phyloP scores from a whole-genome alignment of 2,329 filamentous ascomycete genomes.

The Lecanoromycetidae sp. region DNA sequence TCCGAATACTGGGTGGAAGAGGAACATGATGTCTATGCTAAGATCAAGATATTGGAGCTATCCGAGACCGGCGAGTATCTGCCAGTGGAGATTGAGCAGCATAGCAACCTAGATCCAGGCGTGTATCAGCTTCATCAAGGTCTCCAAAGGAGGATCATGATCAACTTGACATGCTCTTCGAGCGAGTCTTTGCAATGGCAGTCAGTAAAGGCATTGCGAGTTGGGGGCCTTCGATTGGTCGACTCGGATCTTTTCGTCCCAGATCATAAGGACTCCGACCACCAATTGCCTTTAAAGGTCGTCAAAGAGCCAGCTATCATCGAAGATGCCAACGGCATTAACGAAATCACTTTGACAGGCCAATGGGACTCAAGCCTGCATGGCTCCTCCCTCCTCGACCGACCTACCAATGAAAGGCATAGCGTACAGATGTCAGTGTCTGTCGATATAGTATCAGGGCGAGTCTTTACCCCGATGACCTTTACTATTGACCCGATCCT shows the following conservation, averaged over 20 bases:
- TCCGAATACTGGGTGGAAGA: conserved; percentile 89
- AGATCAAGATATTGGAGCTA: conserved; percentile 81
- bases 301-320: conserved; percentile 67
- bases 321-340: conserved; percentile 80
- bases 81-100: conserved; percentile 85
- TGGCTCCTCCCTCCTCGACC: conserved; percentile 81
- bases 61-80: conserved; percentile 83
- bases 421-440: conserved; percentile 75
- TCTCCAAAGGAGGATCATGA: conserved; percentile 72
- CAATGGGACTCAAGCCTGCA: conserved; percentile 97
- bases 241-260: conserved; percentile 55
- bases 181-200: conserved; percentile 83
- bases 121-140: conserved; percentile 94
- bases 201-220: conserved; percentile 61
- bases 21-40: conserved; percentile 80
- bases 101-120: conserved; percentile 69
- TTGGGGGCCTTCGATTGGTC: conserved; percentile 70
- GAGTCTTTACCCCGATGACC: conserved; percentile 74
- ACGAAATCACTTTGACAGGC: conserved; percentile 70
- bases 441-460: conserved; percentile 76
- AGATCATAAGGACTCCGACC: conserved; percentile 58
- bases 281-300: conserved; percentile 65
- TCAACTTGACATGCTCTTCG: conserved; percentile 84
- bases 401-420: conserved; percentile 75
- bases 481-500: conserved; percentile 71